phyloP scores from a whole-genome alignment of 2,329 filamentous ascomycete species.

The Annulohypoxylon truncatum region DNA sequence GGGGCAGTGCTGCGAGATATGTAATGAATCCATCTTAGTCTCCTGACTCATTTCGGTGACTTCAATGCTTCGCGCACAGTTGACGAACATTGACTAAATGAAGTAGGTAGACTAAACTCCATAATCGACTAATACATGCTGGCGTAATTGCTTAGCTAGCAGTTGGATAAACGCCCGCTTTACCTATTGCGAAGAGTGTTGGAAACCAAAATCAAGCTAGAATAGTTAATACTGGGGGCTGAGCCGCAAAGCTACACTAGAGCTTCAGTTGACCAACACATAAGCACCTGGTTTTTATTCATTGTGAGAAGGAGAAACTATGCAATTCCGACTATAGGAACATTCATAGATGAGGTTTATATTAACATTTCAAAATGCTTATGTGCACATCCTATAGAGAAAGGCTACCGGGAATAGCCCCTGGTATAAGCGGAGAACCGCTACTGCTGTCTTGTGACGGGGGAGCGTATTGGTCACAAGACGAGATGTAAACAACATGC shows the following conservation, averaged over 20 bases:
- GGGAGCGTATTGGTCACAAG: constrained; percentile 9
- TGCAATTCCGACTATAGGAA: too few species aligned
- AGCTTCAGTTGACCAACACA: not conserved
- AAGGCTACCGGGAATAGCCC: not conserved
- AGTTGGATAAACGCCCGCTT: not conserved
- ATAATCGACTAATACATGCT: not conserved
- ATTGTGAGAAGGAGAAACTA: not conserved
- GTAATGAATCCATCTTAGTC: too few species aligned
- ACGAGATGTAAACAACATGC: not conserved
- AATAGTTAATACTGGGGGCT: not conserved
- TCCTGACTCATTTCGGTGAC: constrained; percentile 22
- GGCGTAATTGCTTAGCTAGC: not conserved
- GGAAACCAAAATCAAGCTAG: not conserved
- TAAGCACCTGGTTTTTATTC: not conserved
- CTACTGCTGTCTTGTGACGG: constrained; percentile 4
- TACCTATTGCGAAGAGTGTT: not conserved
- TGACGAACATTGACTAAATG: not conserved
- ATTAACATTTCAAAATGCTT: too few species aligned
- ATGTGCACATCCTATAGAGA: not conserved
- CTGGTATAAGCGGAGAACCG: not conserved
- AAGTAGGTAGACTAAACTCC: not conserved
- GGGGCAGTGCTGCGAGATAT: not conserved
- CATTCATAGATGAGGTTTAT: too few species aligned
- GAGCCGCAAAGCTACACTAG: not conserved
- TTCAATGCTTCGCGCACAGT: constrained; percentile 13